Evolutionary conservation across 257 asterid genomes (phyloP), one percentile per base, ranked within the genome.

Genomic region (Jacaranda mimosifolia): DNA sequence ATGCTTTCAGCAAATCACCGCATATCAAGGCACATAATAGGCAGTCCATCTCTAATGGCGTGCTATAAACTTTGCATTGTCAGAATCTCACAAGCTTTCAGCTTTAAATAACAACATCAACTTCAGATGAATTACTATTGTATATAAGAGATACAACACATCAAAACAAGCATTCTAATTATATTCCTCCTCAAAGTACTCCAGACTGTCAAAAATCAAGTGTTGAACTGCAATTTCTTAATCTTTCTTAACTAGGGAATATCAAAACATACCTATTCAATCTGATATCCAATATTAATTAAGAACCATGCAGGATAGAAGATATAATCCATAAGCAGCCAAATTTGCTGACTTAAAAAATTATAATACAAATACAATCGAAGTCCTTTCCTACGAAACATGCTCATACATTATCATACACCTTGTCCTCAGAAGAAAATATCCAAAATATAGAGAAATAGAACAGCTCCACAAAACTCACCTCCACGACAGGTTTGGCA

Each of bases 401-500:
- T 7, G n/a, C 32, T 3, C 46, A 42, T 39, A 8, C 48, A 1
- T 52, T 60, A 71, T 45, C 70, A 70, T 40, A 56, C 14, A 6
- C 53, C 52, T 26, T 45, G 69, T 68, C 60, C 39, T 75, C 48
- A 60, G 32, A 42, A 76, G 26, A 57, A 65, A 70, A 40, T 70
- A 45, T 52, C 57, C 57, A 49, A 63, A 13, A 7, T 4, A 21
- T 17, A 32, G 53, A 67, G 60, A 70, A 32, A 2, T 63, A 51
- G 55, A 80, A 52, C 39, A 42, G 64, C 70, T 59, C 57, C 77
- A 63, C 77, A 40, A 46, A 64, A 82, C 89, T 35, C 74, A 96
- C 99, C 98, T 96, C 99, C 12, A 93, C 99, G 46, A 96, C 99
- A 86, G 99, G 99, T 80, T 96, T 96, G 72, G 99, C 99, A 72